These are phyloP conservation scores for Lachnellula occidentalis DNA, from an alignment of 2,329 filamentous ascomycete genomes.

Conservation along the genomic window DNA sequence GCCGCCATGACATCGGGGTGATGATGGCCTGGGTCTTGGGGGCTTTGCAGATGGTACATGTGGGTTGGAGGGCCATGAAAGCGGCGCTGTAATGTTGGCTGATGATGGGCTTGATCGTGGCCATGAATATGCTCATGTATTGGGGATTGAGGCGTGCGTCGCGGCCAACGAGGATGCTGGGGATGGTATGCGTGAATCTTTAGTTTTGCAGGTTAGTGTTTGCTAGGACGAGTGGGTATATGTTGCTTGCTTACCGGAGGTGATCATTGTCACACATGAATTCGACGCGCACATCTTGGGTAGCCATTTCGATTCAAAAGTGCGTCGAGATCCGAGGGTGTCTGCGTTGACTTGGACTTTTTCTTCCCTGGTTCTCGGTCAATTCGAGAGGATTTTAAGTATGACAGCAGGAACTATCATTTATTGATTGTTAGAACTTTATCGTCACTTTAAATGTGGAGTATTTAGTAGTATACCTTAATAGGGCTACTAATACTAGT, in stretches of 20 bases:
- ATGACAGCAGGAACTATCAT: no score
- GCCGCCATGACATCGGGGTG: background rate
- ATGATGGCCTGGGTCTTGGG: background rate
- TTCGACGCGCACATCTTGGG: background rate
- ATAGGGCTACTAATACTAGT: no score
- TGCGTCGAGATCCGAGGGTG: no score
- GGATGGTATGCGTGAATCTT: background rate
- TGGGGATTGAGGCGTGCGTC: background rate
- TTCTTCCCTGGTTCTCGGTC: no score
- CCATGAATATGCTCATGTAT: background rate
- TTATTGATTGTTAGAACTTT: no score
- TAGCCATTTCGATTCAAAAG: background rate
- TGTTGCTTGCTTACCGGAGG: background rate
- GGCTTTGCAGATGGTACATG: background rate
- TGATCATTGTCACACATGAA: background rate
- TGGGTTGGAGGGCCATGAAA: background rate
- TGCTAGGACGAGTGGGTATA: background rate
- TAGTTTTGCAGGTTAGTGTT: background rate
- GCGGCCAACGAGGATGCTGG: background rate
- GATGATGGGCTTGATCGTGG: background rate
- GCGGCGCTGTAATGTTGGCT: background rate
- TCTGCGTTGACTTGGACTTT: no score
- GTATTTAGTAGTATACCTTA: no score
- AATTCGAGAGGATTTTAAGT: no score
- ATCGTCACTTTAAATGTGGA: no score